Evolutionary conservation across 257 asterid genomes (phyloP), one percentile per base, ranked within the genome.

Genomic region (Mentha longifolia): DNA sequence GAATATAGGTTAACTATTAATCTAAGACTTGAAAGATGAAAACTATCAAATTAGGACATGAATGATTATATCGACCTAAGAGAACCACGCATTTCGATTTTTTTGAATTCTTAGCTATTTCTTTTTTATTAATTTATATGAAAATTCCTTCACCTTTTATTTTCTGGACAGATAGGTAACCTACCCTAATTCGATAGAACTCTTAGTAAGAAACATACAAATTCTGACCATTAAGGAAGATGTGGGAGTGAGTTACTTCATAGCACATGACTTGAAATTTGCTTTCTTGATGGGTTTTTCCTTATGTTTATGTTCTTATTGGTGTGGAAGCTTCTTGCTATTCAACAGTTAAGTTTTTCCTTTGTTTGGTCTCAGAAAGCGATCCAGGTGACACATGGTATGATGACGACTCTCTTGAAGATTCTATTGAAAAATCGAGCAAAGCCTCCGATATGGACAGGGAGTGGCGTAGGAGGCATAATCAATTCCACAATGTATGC

Each of bases 401-500:
- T 46, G 95, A 88, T 61, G 92, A 94, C 35, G 93, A 71, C 76
- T 84, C 86, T 16, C 9, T 67, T 39, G 85, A 81, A 71, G 79
- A 74, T 49, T 77, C 90, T 64, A 19, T 62, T 54, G 83, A 75
- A 61, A 71, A 67, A 68, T 49, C 60, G 35, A 79, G 51, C 28
- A 70, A 74, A 50, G 19, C 76, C 60, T 72, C 83, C 71, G 89
- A 85, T 56, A 74, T 87, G 83, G 93, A 90, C 74, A 89, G 95
- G 81, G 95, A 92, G 83, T 91, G 96, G 91, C 82, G 68, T 70
- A 89, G 73, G 87, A 74, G 95, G 82, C 92, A 67, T 13, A 66
- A 85, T 66, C 90, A 85, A 66, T 94, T 89, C 75, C 91, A 88
- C 70, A 91, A 95, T 78, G 98, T 93, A 89, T 74, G 77, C 79